A percentile compares a stretch with the other conserved stretches of the same genome.
phyloP scores from a whole-genome alignment of 140 eudicot species.

The Flaveria floridana region DNA sequence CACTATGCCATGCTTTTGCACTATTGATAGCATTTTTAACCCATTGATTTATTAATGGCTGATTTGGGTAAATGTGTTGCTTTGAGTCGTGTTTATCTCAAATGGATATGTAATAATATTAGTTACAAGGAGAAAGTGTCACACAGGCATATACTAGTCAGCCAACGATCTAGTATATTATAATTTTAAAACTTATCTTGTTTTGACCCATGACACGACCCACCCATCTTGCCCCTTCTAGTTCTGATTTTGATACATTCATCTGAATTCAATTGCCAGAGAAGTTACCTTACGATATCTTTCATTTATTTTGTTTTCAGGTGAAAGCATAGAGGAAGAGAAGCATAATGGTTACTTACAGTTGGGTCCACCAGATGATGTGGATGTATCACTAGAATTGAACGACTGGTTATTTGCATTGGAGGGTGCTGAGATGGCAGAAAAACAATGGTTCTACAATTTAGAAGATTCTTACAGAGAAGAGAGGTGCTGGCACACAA shows the following conservation, averaged over 20 bases:
- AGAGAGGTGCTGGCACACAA: constrained; percentile 89
- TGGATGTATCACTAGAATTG: constrained; percentile 71
- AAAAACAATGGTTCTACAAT: constrained; percentile 39
- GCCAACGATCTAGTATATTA: not conserved
- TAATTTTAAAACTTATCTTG: not conserved
- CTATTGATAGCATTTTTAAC: not conserved
- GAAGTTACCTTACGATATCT: constrained; percentile 13
- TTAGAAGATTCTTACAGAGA: constrained; percentile 62
- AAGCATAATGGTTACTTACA: constrained; percentile 45
- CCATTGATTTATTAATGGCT: not conserved
- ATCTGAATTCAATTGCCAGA: constrained; percentile 7
- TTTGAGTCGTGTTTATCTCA: constrained; percentile 7
- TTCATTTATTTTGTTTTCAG: constrained; percentile 34
- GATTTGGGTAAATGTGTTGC: not conserved
- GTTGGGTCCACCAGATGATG: constrained; percentile 86
- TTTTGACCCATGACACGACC: not conserved
- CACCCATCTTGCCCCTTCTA: constrained; percentile 17
- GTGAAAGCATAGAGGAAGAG: constrained; percentile 46
- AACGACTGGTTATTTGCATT: constrained; percentile 90
- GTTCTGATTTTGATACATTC: constrained; percentile 13
- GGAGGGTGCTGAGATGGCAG: constrained; percentile 74
- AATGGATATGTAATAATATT: not conserved
- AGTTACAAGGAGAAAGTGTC: not conserved
- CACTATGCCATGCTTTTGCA: constrained; percentile 13
- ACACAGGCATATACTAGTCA: constrained; percentile 7